Base-by-base conservation (phyloP, 1,284 basidiomycete genomes). In the Tylopilus orsonianus region DNA sequence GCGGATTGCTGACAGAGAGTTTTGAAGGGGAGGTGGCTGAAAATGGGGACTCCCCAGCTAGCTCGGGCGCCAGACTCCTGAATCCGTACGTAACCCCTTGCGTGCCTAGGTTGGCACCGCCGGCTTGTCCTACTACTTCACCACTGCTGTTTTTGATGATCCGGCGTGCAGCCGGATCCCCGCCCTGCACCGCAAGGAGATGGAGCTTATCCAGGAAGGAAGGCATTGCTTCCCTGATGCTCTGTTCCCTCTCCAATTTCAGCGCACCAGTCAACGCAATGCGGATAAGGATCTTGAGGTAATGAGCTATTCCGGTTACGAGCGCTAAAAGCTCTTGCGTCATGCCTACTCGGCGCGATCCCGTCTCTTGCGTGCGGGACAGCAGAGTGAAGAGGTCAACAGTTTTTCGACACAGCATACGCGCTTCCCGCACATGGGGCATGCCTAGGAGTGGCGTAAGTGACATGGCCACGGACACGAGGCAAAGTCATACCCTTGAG, bases 261-360 rank as follows among this genome's bases (percentile, higher is more conserved):
- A 99, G 80, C 3, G 95, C 92, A 16, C 94, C 94, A 0, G 97
- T 98, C 37, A 99, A 76, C 7, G 97, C 95, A 54, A 99, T 98
- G 41, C 96, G 89, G 60, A 99, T 99, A 46, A 99, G 82, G 67
- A 99, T 98, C 75, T 99, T 99, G 67, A 99, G 86, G 70, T 99
- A 99, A 71, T 99, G 96, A 4, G 96, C 96, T 24, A 99, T 79
- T 29, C 97, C 96, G 0, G 97, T 99, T 48, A 99, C 96, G 41
- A 99, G 85, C n/a, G 94, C 93, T 29, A 99, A 82, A 8, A 99
- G 77, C 62, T 99, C 96, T 70, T 97, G 93, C 16, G 95, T 97
- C 86, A 98, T 97, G 53, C 90, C 90, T 85, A 93, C 92, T 59
- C 92, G 77, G 47, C 88, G 82, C 9, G 90, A 83, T 32, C 90